These are phyloP conservation scores for Ambrosiella cleistominuta DNA, from an alignment of 2,329 filamentous ascomycete genomes.

Conservation along the genomic window DNA sequence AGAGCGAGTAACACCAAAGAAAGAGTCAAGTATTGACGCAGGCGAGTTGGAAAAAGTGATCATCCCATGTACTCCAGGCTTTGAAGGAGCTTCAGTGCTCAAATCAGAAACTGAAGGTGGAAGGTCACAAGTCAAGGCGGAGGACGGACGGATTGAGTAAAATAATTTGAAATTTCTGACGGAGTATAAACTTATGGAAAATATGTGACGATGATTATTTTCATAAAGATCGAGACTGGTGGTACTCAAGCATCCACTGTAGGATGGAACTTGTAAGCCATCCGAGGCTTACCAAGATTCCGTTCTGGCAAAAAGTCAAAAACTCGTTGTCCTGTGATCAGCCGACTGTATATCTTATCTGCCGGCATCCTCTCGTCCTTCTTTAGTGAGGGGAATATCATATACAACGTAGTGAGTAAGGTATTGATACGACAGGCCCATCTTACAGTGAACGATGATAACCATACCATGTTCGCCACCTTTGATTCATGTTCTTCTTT, in stretches of 20 bases:
- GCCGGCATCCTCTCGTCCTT: background rate
- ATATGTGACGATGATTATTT: background rate
- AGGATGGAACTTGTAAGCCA: background rate
- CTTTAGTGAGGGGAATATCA: background rate
- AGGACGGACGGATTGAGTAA: too few species aligned
- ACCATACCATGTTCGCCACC: background rate
- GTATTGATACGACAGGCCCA: background rate
- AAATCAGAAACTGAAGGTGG: too few species aligned
- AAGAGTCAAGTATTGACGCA: background rate
- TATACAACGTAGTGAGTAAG: background rate
- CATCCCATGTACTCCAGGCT: background rate
- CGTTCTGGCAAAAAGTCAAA: background rate
- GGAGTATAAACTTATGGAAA: background rate
- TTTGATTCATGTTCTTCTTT: background rate
- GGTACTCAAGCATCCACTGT: background rate
- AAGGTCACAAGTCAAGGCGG: too few species aligned
- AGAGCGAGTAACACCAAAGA: background rate
- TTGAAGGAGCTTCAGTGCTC: background rate
- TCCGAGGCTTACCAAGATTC: background rate
- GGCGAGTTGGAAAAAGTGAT: background rate
- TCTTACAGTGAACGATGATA: background rate
- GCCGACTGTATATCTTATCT: background rate
- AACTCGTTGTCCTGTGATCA: background rate
- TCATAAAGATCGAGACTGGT: background rate
- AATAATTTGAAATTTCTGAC: background rate